Percentiles rank a stretch among this genome's conserved stretches.
These are phyloP conservation scores for Nectriaceae sp. DNA, from an alignment of 2,329 filamentous ascomycete genomes.

Conservation along the genomic window DNA sequence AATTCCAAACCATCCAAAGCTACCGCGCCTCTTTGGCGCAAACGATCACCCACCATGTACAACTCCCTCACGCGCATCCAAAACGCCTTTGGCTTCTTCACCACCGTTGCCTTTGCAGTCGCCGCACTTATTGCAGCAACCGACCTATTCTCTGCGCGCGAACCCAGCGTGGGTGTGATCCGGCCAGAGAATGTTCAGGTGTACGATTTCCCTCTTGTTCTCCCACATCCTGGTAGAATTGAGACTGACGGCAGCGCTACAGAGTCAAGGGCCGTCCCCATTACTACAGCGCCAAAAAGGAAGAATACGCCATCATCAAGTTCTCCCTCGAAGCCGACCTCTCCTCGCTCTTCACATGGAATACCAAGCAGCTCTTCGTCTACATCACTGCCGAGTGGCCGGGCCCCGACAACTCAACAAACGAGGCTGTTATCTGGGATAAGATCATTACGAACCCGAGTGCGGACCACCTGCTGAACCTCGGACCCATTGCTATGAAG, in stretches of 20 bases:
- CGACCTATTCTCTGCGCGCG: constrained; percentile 70
- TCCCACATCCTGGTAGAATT: not conserved
- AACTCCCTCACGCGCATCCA: constrained; percentile 83
- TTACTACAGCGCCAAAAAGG: constrained; percentile 89
- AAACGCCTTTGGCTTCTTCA: constrained; percentile 97
- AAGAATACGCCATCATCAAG: constrained; percentile 93
- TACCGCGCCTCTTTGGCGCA: not conserved
- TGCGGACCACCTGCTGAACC: constrained; percentile 62
- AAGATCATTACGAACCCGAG: constrained; percentile 80
- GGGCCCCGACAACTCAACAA: constrained; percentile 44
- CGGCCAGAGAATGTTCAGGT: constrained; percentile 80
- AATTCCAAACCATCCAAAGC: not conserved
- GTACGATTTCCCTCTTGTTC: constrained; percentile 49
- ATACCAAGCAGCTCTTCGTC: constrained; percentile 97
- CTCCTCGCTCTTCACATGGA: constrained; percentile 94
- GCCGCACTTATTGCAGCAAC: constrained; percentile 79
- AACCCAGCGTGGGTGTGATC: constrained; percentile 61
- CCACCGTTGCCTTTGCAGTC: constrained; percentile 83
- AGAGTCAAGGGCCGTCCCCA: constrained; percentile 91
- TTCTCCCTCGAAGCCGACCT: constrained; percentile 94
- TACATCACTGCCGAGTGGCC: constrained; percentile 85
- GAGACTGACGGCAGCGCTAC: constrained; percentile 11
- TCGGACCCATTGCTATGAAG: constrained; percentile 60
- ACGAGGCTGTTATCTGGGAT: constrained; percentile 93
- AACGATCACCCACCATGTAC: constrained; percentile 67